Evolutionary conservation across 2,329 filamentous ascomycete species (phyloP).

Genomic region (Truncatella angustata): DNA sequence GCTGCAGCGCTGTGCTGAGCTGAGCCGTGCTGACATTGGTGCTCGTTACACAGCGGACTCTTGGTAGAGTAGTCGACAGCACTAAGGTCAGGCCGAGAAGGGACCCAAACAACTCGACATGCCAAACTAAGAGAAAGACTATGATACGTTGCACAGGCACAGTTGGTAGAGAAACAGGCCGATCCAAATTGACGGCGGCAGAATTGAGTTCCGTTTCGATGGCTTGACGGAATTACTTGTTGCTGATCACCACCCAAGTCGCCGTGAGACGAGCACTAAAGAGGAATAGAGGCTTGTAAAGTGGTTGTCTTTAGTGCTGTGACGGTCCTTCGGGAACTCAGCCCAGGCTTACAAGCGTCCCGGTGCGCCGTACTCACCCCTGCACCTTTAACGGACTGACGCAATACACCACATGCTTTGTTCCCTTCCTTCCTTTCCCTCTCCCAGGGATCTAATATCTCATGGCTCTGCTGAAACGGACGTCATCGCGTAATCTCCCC

Average conservation of each 20-base stretch:
- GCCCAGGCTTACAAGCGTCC: no score
- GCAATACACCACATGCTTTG: not conserved
- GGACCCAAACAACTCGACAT: not conserved
- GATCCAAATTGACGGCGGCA: not conserved
- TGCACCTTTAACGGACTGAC: not conserved
- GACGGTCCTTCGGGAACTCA: not conserved
- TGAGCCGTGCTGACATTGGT: no score
- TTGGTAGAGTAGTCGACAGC: no score
- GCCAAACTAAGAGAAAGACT: not conserved
- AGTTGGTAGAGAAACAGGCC: not conserved
- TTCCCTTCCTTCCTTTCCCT: not conserved
- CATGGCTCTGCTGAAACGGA: not conserved
- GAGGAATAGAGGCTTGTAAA: not conserved
- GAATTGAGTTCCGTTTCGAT: not conserved
- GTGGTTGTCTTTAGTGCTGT: not conserved
- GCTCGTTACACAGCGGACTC: no score
- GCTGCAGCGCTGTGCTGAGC: not conserved
- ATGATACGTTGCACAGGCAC: not conserved
- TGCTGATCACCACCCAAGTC: constrained; percentile 5
- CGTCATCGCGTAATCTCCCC: constrained; percentile 3
- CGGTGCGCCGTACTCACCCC: no score
- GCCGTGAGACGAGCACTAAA: not conserved
- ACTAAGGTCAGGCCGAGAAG: no score
- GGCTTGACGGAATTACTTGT: not conserved
- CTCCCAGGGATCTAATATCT: not conserved